A percentile compares a stretch with the other conserved stretches of the same genome.
These are phyloP conservation scores for Aquanectria penicillioides DNA, from an alignment of 2,329 filamentous ascomycete species.

Conservation along the genomic window DNA sequence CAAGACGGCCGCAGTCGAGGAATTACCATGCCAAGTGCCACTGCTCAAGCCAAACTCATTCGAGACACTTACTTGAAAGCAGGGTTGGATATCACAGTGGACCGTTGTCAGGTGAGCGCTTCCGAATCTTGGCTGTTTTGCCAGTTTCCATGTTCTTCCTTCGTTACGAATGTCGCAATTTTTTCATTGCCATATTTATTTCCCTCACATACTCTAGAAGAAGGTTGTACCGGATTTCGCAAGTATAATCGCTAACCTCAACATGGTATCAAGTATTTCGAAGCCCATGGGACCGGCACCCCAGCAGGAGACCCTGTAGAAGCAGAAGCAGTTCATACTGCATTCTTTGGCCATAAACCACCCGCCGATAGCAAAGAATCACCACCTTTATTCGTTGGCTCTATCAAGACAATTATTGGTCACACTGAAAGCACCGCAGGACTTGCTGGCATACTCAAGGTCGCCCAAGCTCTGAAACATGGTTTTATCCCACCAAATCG, in stretches of 20 bases:
- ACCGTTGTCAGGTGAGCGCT: constrained; percentile 47
- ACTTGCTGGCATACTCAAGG: constrained; percentile 36
- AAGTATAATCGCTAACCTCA: constrained; percentile 41
- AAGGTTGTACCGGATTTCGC: too few relatives aligned
- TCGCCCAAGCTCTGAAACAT: constrained; percentile 28
- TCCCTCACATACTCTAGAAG: too few relatives aligned
- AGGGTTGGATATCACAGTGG: constrained; percentile 46
- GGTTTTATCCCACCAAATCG: constrained; percentile 43
- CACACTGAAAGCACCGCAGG: constrained; percentile 41
- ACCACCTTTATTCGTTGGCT: constrained; percentile 35
- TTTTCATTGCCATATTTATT: too few relatives aligned
- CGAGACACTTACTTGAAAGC: neutral
- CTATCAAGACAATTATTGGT: constrained; percentile 41
- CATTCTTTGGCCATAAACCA: neutral
- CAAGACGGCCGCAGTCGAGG: constrained; percentile 43
- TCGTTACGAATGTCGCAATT: too few relatives aligned
- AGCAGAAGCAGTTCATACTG: neutral
- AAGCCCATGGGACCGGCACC: neutral
- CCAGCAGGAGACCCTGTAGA: neutral
- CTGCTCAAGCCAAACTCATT: constrained; percentile 47
- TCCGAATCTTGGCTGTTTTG: too few relatives aligned
- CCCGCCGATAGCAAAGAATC: constrained; percentile 41
- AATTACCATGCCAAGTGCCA: constrained; percentile 58
- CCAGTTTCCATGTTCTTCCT: constrained; percentile 7
- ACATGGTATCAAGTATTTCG: constrained; percentile 44